Conservation (phyloP, 768 basidiomycete genomes). For the Hericium coralloides region DNA sequence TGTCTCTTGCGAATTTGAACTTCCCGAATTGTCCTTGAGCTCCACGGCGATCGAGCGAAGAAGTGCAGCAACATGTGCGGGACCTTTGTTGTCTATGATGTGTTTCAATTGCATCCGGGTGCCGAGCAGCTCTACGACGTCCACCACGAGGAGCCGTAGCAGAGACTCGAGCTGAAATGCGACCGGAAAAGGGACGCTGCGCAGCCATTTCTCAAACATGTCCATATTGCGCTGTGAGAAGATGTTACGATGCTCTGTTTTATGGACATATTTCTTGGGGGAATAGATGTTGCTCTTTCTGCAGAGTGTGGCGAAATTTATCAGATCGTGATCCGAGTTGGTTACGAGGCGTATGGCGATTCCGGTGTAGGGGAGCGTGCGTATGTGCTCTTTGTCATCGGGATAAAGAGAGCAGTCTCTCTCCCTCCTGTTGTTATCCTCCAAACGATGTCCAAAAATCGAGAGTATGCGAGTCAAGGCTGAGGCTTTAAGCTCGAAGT, state of each 20-base stretch:
- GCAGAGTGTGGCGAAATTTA: constrained; percentile 30
- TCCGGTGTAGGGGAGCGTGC: constrained; percentile 44
- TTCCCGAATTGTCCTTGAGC: constrained; percentile 4
- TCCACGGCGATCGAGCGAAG: constrained; percentile 30
- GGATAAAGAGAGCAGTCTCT: constrained; percentile 29
- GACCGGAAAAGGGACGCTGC: constrained; percentile 36
- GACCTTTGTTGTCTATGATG: constrained; percentile 24
- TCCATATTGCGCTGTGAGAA: constrained; percentile 32
- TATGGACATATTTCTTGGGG: constrained; percentile 25
- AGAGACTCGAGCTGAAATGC: constrained; percentile 51
- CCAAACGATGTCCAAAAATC: neutral
- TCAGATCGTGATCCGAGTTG: constrained; percentile 22
- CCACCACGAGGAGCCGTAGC: constrained; percentile 30
- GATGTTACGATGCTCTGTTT: constrained; percentile 31
- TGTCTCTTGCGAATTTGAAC: neutral
- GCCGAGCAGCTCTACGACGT: constrained; percentile 39
- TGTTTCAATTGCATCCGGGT: constrained; percentile 28
- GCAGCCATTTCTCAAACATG: constrained; percentile 26
- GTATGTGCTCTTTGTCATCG: constrained; percentile 25
- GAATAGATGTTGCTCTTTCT: constrained; percentile 26
- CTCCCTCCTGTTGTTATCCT: constrained; percentile 19
- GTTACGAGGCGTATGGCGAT: constrained; percentile 44
- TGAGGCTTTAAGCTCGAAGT: constrained; percentile 22
- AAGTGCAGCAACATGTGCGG: constrained; percentile 28
- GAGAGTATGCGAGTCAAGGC: neutral